Conservation (phyloP, 805 yeast species). For the Cyberlindnera japonica region DNA sequence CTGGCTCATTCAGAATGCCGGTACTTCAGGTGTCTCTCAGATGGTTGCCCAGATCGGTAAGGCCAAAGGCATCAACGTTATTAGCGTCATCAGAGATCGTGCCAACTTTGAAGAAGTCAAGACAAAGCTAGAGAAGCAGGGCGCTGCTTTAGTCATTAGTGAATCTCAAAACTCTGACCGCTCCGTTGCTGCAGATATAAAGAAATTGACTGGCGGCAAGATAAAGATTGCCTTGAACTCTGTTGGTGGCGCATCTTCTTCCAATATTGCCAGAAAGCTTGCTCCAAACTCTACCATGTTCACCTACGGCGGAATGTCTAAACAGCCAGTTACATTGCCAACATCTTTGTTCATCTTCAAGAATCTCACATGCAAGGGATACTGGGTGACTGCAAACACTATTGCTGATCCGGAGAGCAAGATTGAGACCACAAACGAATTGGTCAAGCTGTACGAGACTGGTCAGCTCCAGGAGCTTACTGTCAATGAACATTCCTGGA, state of each 20-base stretch:
- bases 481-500: conserved; percentile 31
- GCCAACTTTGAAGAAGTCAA: conserved; percentile 64
- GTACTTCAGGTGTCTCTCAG: conserved; percentile 92
- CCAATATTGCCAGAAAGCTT: conserved; percentile 80
- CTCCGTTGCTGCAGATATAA: conserved; percentile 58
- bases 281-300: conserved; percentile 70
- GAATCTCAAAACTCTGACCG: conserved; percentile 77
- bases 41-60: conserved; percentile 86
- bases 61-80: conserved; percentile 73
- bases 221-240: conserved; percentile 84
- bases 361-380: conserved; percentile 80
- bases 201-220: conserved; percentile 46
- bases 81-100: conserved; percentile 85
- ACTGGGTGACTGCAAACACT: conserved; percentile 82
- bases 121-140: conserved; percentile 53
- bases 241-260: conserved; percentile 85
- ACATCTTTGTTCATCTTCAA: conserved; percentile 88
- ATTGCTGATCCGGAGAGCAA: conserved; percentile 58
- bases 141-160: conserved; percentile 85
- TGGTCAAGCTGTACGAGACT: conserved; percentile 53
- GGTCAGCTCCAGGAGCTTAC: conserved; percentile 48
- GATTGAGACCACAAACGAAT: conserved; percentile 47
- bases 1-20: conserved; percentile 96
- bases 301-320: conserved; percentile 97
- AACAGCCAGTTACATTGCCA: conserved; percentile 90